Percentiles rank a stretch among this genome's conserved stretches.
These are phyloP conservation scores for Talaromyces nanjingensis DNA, from an alignment of 495 filamentous ascomycete species.

Conservation along the genomic window DNA sequence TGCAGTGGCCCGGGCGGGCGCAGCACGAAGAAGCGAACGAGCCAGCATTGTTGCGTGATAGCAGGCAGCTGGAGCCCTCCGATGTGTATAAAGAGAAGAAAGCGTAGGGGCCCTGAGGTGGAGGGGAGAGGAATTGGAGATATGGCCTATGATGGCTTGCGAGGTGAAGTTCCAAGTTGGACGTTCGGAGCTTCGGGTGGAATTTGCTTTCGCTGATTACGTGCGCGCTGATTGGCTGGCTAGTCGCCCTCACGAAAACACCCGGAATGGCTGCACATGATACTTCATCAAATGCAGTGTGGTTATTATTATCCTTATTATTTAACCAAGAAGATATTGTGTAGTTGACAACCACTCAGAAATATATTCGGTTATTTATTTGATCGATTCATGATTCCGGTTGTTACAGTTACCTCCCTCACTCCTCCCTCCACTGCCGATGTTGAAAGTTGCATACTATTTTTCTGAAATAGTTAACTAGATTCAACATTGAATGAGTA, in stretches of 20 bases:
- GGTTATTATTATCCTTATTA: too few species aligned
- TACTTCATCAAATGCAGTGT: too few species aligned
- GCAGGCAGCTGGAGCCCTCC: slow-evolving; percentile 3
- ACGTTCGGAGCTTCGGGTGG: slow-evolving; percentile 10
- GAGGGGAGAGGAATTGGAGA: slow-evolving; percentile 2
- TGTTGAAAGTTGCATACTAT: too few species aligned
- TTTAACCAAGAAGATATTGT: too few species aligned
- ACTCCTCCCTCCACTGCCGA: too few species aligned
- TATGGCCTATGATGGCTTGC: slow-evolving; percentile 3
- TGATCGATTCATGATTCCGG: too few species aligned
- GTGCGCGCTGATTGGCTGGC: slow-evolving; percentile 8
- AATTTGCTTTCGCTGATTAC: slow-evolving; percentile 12
- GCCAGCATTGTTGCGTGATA: slow-evolving; percentile 64
- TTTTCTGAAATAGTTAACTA: too few species aligned
- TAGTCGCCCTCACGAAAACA: slow-evolving; percentile 8
- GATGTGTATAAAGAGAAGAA: not conserved
- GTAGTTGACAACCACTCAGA: too few species aligned
- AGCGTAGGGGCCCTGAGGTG: not conserved
- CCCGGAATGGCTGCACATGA: not conserved
- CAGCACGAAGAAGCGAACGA: slow-evolving; percentile 72
- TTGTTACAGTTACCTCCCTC: too few species aligned
- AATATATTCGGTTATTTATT: too few species aligned
- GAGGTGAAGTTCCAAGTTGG: slow-evolving; percentile 9
- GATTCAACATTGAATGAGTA: not conserved
- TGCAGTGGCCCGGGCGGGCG: slow-evolving; percentile 67